Base-by-base conservation (phyloP, 2,329 filamentous ascomycete species). In the Fusarium torulosum region DNA sequence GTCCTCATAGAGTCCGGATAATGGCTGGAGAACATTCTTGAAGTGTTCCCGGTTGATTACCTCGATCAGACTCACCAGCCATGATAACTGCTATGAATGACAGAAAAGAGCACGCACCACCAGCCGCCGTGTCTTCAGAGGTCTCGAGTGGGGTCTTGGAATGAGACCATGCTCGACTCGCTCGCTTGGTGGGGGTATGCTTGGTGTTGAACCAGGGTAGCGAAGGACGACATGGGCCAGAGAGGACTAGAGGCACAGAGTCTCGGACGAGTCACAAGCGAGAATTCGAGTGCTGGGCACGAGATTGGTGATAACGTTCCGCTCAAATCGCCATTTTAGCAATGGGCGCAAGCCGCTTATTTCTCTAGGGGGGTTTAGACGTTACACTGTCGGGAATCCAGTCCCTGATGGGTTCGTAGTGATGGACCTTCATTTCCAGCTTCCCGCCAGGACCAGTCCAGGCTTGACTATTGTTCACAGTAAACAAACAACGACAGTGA, bases 231-330 rank as follows among this genome's bases (percentile, higher is more conserved):
- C 37, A 42, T 60, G 49, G 53, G 29, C 46, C 42, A 41, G 35
- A 37, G 42, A 42, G 51, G 65, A 43, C 62, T 59, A 64, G 69
- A 66, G 60, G 51, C 63, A 59, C 60, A 53, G 58, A 45, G 45
- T 43, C 52, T 68, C 51, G 67, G 50, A 59, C 71, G 67, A 73
- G 70, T 73, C 66, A 53, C 59, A 74, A 50, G 59, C 54, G 42
- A 70, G 66, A 59, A 73, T 69, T 54, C 53, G 37, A 63, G 62
- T 67, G 70, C 70, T 74, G 72, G 68, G 57, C 50, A 69, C 51
- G 54, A 74, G 72, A 74, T 74, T 74, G 72, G 70, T 72, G 72
- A 69, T 74, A 70, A 59, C 59, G 61, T 73, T 61, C 64, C 53
- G 60, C 64, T 56, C 42, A 54, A 63, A 60, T 64, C 45, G 31